phyloP scores from a whole-genome alignment of 768 basidiomycete species.

The Hortiboletus flavorubellus region DNA sequence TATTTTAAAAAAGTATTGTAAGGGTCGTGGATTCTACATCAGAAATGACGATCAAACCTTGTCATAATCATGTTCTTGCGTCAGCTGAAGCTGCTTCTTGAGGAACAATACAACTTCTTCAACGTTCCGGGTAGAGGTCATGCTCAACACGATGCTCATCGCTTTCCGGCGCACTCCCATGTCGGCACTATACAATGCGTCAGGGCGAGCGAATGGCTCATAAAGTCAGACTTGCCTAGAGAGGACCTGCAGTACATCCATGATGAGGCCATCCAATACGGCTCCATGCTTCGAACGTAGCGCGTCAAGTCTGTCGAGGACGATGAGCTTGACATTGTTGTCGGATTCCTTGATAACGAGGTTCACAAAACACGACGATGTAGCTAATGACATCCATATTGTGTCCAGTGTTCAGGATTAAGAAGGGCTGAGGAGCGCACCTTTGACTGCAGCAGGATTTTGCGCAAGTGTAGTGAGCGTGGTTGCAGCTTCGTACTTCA shows the following conservation, averaged over 20 bases:
- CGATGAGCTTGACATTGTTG: constrained; percentile 98
- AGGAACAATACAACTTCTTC: constrained; percentile 95
- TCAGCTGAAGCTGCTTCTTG: constrained; percentile 96
- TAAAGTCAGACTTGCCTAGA: constrained; percentile 50
- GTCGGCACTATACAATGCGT: constrained; percentile 58
- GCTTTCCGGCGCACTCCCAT: constrained; percentile 97
- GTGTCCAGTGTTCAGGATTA: not conserved
- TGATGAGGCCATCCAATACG: constrained; percentile 86
- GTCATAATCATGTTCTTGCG: constrained; percentile 88
- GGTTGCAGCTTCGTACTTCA: constrained; percentile 96
- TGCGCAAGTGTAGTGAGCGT: constrained; percentile 92
- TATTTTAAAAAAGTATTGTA: constrained; percentile 29
- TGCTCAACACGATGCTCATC: constrained; percentile 81
- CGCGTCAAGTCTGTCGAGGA: constrained; percentile 83
- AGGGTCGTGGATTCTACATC: not conserved
- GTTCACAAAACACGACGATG: constrained; percentile 83
- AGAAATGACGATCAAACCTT: constrained; percentile 50
- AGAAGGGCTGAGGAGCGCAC: constrained; percentile 36
- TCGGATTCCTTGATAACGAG: constrained; percentile 94
- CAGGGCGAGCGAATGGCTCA: not conserved
- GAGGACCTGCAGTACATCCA: constrained; percentile 92
- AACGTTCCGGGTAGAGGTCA: constrained; percentile 92
- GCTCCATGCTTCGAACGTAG: constrained; percentile 83
- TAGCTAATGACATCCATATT: constrained; percentile 48
- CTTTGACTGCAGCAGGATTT: constrained; percentile 94